phyloP scores from a whole-genome alignment of 208 protist genomes.

The Acanthamoeba healyi region DNA sequence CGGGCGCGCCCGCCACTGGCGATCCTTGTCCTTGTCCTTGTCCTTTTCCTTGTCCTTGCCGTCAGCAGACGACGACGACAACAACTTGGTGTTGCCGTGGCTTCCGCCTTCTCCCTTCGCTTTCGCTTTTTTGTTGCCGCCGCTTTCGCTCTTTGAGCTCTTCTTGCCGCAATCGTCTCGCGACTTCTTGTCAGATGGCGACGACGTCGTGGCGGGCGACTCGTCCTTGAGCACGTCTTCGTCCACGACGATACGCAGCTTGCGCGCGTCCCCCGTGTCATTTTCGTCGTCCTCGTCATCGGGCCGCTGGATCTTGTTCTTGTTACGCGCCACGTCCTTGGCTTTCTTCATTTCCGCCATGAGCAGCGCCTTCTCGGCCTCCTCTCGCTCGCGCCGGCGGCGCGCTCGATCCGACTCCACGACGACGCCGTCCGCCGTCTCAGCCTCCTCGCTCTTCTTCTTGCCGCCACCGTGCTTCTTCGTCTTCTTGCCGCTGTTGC shows the following conservation, averaged over 20 bases:
- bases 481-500: not conserved
- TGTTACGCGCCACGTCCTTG: constrained; percentile 40
- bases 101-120: not conserved
- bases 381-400: not conserved
- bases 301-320: constrained; percentile 57
- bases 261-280: not conserved
- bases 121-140: not conserved
- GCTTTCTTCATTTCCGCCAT: constrained; percentile 62
- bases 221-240: constrained; percentile 6
- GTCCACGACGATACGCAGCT: constrained; percentile 44
- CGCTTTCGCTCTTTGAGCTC: constrained; percentile 3
- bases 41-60: not conserved
- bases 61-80: not conserved
- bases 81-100: not conserved
- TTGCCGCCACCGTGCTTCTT: not conserved
- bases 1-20: not conserved
- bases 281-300: constrained; percentile 29
- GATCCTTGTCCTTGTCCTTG: not conserved
- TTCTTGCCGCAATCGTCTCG: too few species aligned
- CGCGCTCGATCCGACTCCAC: constrained; percentile 4
- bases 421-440: not conserved
- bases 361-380: constrained; percentile 12
- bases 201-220: not conserved
- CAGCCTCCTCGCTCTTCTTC: not conserved
- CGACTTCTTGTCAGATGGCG: not conserved